Percentiles rank a stretch among this genome's conserved stretches.
Evolutionary conservation across 148 eudicot species (phyloP).

Genomic region (Arctostaphylos glauca): DNA sequence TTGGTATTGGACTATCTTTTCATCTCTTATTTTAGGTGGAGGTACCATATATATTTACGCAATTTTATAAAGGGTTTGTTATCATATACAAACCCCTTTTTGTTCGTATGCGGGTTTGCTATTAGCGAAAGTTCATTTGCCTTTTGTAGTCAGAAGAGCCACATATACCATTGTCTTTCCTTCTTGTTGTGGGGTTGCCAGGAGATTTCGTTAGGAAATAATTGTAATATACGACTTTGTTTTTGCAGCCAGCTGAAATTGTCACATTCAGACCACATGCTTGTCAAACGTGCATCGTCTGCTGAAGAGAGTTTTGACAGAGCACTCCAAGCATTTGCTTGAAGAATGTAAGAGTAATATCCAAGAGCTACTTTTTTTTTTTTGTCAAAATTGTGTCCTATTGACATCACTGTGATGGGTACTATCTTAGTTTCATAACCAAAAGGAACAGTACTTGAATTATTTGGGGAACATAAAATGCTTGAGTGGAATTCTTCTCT

Average conservation of each 20-base stretch:
- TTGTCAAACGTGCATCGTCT: conserved; percentile 55
- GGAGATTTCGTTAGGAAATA: background rate
- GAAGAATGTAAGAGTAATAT: conserved; percentile 15
- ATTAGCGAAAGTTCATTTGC: too few species aligned
- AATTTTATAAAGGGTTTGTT: too few species aligned
- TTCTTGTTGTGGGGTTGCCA: background rate
- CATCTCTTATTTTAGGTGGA: background rate
- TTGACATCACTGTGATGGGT: background rate
- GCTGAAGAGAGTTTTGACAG: conserved; percentile 81
- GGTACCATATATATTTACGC: background rate
- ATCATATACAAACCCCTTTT: too few species aligned
- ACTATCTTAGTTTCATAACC: background rate
- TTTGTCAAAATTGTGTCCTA: background rate
- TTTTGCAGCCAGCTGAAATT: conserved; percentile 76
- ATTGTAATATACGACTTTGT: background rate
- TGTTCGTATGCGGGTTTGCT: too few species aligned
- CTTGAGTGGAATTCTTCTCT: background rate
- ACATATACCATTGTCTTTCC: background rate
- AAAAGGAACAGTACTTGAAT: background rate
- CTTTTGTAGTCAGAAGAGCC: too few species aligned
- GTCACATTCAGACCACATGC: conserved; percentile 70
- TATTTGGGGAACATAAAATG: too few species aligned
- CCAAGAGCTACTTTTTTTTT: background rate
- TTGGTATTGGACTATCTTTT: background rate
- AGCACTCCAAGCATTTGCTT: conserved; percentile 66